Evolutionary conservation across 2,329 filamentous ascomycete species (phyloP).

Genomic region (Karstenula rhodostoma): DNA sequence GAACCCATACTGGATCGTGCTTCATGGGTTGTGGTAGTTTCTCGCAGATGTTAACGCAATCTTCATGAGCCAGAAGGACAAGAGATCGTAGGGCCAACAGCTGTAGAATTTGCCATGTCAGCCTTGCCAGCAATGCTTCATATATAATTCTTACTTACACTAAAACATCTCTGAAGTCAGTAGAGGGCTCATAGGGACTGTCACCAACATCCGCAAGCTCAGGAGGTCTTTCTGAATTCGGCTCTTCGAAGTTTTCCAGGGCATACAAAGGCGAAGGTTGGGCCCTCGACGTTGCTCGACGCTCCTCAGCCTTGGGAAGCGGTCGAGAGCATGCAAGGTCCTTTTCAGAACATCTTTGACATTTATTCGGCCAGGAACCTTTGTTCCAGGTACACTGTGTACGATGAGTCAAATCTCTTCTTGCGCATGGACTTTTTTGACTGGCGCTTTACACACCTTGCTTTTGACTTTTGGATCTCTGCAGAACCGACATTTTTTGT

Average conservation of each 20-base stretch:
- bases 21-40: background rate
- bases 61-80: background rate
- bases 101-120: background rate
- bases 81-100: conserved; percentile 1
- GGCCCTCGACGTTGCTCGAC: background rate
- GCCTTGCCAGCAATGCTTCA: background rate
- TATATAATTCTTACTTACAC: background rate
- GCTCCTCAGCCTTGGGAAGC: conserved; percentile 4
- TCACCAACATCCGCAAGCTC: too few species aligned
- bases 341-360: conserved; percentile 6
- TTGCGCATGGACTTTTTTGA: background rate
- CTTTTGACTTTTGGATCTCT: conserved; percentile 10
- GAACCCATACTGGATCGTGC: background rate
- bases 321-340: conserved; percentile 1
- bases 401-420: background rate
- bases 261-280: too few species aligned
- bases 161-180: background rate
- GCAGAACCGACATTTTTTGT: conserved; percentile 8
- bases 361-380: conserved; percentile 5
- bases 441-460: background rate
- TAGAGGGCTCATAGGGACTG: background rate
- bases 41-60: background rate
- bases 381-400: conserved; percentile 1
- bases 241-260: too few species aligned
- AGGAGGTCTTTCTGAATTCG: too few species aligned